A percentile compares a stretch with the other conserved stretches of the same genome.
These are phyloP conservation scores for Pestalotiopsis sp. DNA, from an alignment of 2,329 filamentous ascomycete species.

Conservation along the genomic window DNA sequence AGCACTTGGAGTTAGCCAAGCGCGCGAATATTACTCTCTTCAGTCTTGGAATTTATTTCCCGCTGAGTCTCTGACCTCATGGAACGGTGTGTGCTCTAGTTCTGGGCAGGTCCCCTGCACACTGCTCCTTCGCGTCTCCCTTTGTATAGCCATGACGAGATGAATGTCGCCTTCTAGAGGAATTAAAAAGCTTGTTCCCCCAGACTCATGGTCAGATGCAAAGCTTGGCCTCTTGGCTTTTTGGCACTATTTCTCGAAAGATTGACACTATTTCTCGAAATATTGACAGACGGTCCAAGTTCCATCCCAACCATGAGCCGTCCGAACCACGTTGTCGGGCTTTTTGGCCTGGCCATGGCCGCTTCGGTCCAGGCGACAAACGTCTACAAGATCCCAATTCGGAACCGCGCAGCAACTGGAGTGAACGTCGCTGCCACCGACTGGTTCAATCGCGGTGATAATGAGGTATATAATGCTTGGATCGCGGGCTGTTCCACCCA, in stretches of 20 bases:
- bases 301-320: background rate
- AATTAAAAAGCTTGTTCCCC: background rate
- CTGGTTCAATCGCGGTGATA: constrained; percentile 5
- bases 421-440: background rate
- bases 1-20: background rate
- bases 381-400: background rate
- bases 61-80: background rate
- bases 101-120: background rate
- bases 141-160: background rate
- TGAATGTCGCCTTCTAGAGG: background rate
- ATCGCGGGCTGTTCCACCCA: background rate
- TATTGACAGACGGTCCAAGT: background rate
- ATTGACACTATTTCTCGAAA: background rate
- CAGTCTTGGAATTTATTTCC: background rate
- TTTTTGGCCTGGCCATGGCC: background rate
- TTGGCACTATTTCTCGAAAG: background rate
- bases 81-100: background rate
- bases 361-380: background rate
- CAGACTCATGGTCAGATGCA: background rate
- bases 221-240: background rate
- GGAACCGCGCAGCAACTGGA: background rate
- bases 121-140: background rate
- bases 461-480: background rate
- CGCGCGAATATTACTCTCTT: background rate
- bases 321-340: background rate